A percentile compares a stretch with the other conserved stretches of the same genome.
Evolutionary conservation across 2,329 filamentous ascomycete species (phyloP).

Genomic region (Metarhizium rileyi): DNA sequence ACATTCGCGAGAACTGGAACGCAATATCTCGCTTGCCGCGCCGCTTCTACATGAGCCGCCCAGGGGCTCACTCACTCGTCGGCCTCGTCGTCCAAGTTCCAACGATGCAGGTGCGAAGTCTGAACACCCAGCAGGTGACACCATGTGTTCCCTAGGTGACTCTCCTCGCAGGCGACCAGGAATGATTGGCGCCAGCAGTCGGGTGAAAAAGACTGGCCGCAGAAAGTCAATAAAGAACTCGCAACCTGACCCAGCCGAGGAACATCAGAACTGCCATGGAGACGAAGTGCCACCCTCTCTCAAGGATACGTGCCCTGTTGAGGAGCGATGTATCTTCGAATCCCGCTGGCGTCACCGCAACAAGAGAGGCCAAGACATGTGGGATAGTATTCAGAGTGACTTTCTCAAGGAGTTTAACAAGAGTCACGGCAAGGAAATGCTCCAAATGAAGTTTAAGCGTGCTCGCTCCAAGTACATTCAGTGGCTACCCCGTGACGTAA

Average conservation of each 20-base stretch:
- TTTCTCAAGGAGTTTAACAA: conserved; percentile 27
- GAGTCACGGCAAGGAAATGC: conserved; percentile 34
- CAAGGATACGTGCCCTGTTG: conserved; percentile 34
- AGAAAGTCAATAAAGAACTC: conserved; percentile 6
- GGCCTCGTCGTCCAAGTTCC: conserved; percentile 14
- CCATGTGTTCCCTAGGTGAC: conserved; percentile 14
- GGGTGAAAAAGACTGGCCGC: conserved; percentile 18
- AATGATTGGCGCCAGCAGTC: conserved; percentile 10
- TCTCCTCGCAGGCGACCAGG: conserved; percentile 18
- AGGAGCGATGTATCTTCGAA: conserved; percentile 39
- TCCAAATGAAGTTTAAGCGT: conserved; percentile 48
- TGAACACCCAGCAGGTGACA: conserved; percentile 2
- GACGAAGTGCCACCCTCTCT: conserved; percentile 28
- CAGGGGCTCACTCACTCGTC: conserved; percentile 12
- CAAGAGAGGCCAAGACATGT: conserved; percentile 48
- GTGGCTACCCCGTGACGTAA: conserved; percentile 42
- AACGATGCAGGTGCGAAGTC: conserved; percentile 9
- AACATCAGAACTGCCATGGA: conserved; percentile 26
- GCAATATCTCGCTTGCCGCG: conserved; percentile 4
- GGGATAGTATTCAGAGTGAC: conserved; percentile 40
- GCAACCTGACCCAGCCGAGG: conserved; percentile 16
- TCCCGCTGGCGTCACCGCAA: conserved; percentile 35
- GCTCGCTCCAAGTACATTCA: conserved; percentile 37
- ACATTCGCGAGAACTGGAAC: conserved; percentile 16
- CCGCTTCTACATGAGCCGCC: conserved; percentile 17